Percentiles rank a stretch among this genome's conserved stretches.
Evolutionary conservation across 2,329 filamentous ascomycete genomes (phyloP).

Genomic region (Metarhizium humberi): DNA sequence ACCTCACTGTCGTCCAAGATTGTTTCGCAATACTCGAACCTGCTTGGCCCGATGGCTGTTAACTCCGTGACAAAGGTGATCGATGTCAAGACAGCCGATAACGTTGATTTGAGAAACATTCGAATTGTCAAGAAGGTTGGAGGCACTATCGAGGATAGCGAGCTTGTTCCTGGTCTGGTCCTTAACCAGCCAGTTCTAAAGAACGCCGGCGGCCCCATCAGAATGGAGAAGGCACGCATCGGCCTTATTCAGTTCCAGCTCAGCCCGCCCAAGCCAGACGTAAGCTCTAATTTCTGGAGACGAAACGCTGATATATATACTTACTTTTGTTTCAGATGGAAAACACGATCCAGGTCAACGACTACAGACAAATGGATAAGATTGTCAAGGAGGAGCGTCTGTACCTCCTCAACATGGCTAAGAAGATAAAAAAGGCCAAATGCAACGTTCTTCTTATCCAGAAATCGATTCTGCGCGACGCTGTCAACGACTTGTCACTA

Average conservation of each 20-base stretch:
- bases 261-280: slow-evolving; percentile 93
- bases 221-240: slow-evolving; percentile 97
- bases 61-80: slow-evolving; percentile 94
- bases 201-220: slow-evolving; percentile 77
- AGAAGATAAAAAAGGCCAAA: slow-evolving; percentile 99
- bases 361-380: slow-evolving; percentile 99
- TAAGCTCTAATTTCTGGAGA: slow-evolving; percentile 33
- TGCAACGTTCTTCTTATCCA: slow-evolving; percentile 98
- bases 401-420: slow-evolving; percentile 96
- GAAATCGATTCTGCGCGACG: slow-evolving; percentile 95
- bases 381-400: slow-evolving; percentile 98
- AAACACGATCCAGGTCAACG: slow-evolving; percentile 98
- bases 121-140: slow-evolving; percentile 96
- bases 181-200: slow-evolving; percentile 90
- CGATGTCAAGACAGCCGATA: slow-evolving; percentile 89
- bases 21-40: slow-evolving; percentile 91
- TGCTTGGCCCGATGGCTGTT: slow-evolving; percentile 95
- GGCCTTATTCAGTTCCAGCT: slow-evolving; percentile 98
- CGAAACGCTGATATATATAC: slow-evolving; percentile 2
- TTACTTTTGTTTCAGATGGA: slow-evolving; percentile 61
- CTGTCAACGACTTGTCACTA: slow-evolving; percentile 92
- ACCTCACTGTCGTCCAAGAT: slow-evolving; percentile 98
- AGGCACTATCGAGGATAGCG: slow-evolving; percentile 96
- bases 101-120: slow-evolving; percentile 94
- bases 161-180: slow-evolving; percentile 91